Conservation (phyloP, 2,329 filamentous ascomycete genomes). For the Phyllosticta capitalensis region DNA sequence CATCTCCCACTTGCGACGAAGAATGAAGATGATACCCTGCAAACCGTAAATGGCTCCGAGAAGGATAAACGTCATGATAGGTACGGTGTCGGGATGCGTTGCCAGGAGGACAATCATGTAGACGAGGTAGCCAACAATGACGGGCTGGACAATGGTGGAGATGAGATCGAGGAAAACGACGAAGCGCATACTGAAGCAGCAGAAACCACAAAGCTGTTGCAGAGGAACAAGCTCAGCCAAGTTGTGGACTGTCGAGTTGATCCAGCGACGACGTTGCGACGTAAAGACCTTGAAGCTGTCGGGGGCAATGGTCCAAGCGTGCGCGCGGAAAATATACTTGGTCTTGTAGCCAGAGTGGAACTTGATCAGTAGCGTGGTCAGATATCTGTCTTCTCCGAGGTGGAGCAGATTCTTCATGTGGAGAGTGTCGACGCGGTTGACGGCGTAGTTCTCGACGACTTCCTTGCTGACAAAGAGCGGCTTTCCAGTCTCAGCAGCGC, state of each 20-base stretch:
- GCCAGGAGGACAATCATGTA: conserved; percentile 56
- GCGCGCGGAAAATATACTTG: conserved; percentile 86
- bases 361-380: conserved; percentile 91
- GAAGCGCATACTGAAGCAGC: conserved; percentile 99
- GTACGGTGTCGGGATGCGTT: conserved; percentile 55
- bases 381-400: conserved; percentile 91
- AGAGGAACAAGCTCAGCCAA: conserved; percentile 90
- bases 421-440: conserved; percentile 92
- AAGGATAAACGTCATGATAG: conserved; percentile 79
- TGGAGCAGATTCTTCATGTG: conserved; percentile 99
- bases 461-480: conserved; percentile 93
- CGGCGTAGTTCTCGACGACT: conserved; percentile 76
- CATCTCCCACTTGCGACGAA: conserved; percentile 98
- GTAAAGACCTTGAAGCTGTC: conserved; percentile 92
- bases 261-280: conserved; percentile 98
- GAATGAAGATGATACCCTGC: conserved; percentile 92
- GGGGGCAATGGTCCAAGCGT: conserved; percentile 94
- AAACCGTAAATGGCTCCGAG: conserved; percentile 95
- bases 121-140: conserved; percentile 78
- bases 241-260: conserved; percentile 98
- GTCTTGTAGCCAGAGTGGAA: conserved; percentile 93
- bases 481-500: conserved; percentile 87
- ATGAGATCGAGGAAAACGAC: conserved; percentile 90
- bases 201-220: conserved; percentile 94
- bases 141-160: conserved; percentile 84